Percentiles rank a stretch among this genome's conserved stretches.
Evolutionary conservation across 139 green algal genomes (phyloP).

Genomic region (Asterochloris sp.): DNA sequence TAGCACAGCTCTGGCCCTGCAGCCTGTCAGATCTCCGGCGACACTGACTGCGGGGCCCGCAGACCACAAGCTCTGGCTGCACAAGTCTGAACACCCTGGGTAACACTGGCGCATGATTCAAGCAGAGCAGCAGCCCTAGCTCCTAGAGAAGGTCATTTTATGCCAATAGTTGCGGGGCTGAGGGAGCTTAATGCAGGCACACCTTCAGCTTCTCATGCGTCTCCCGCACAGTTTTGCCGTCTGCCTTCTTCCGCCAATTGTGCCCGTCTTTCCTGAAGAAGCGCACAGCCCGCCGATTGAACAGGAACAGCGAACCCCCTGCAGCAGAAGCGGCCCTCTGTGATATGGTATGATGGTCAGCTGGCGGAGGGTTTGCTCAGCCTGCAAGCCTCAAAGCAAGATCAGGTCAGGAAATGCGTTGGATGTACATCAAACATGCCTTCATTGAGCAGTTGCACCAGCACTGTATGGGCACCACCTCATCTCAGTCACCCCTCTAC

Average conservation of each 20-base stretch:
- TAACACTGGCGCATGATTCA: too few relatives aligned
- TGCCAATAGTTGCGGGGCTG: neutral
- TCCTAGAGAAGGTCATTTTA: neutral
- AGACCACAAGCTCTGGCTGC: too few relatives aligned
- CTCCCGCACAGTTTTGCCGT: conserved; percentile 76
- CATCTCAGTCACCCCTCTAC: too few relatives aligned
- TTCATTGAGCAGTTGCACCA: neutral
- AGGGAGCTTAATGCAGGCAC: neutral
- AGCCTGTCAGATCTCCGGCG: too few relatives aligned
- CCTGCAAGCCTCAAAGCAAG: neutral
- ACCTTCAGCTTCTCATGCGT: conserved; percentile 82
- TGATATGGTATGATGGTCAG: neutral
- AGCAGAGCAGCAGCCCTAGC: too few relatives aligned
- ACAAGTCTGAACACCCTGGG: too few relatives aligned
- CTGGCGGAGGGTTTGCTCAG: neutral
- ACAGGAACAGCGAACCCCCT: conserved; percentile 66
- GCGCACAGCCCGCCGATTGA: conserved; percentile 51
- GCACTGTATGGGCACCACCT: too few relatives aligned
- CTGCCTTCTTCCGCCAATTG: conserved; percentile 73
- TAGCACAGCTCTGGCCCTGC: too few relatives aligned
- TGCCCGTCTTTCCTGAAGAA: conserved; percentile 75
- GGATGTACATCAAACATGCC: neutral
- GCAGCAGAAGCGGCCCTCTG: conserved; percentile 1
- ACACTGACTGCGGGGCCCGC: too few relatives aligned
- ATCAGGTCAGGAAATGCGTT: neutral